Conservation (phyloP, 2,329 filamentous ascomycete genomes). For the Meredithiella fracta region DNA sequence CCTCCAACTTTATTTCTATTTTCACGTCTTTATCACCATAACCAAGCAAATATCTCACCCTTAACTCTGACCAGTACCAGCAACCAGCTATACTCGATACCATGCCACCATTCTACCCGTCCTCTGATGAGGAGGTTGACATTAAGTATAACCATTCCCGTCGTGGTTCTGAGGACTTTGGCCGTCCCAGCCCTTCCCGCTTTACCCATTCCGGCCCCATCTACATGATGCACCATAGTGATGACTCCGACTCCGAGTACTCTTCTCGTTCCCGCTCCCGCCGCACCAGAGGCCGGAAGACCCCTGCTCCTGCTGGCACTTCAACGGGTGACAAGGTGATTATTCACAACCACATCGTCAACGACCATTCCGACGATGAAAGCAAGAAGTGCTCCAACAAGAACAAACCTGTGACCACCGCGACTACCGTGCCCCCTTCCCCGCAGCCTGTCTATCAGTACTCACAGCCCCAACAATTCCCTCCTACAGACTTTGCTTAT, state of each 20-base stretch:
- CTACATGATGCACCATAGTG: not conserved
- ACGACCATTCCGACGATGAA: constrained; percentile 5
- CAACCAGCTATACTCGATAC: no score
- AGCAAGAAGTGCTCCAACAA: not conserved
- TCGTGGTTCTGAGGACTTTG: not conserved
- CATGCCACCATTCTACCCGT: no score
- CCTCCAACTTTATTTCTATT: no score
- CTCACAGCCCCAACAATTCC: not conserved
- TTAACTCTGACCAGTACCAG: no score
- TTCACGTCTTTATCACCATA: no score
- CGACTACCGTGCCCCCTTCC: not conserved
- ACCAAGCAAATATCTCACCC: no score
- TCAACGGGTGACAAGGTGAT: not conserved
- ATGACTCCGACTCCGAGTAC: constrained; percentile 1
- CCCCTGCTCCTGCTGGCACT: not conserved
- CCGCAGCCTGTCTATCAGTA: not conserved
- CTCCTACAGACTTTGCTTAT: not conserved
- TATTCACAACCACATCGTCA: constrained; percentile 5
- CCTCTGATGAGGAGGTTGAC: not conserved
- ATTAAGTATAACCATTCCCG: not conserved
- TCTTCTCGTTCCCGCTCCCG: not conserved
- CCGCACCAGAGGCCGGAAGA: not conserved
- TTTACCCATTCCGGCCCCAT: constrained; percentile 1
- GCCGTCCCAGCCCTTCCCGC: constrained; percentile 1
- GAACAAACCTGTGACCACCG: not conserved